These are phyloP conservation scores for Avena sativa DNA, from an alignment of 176 grass and related monocot genomes.

Conservation along the genomic window DNA sequence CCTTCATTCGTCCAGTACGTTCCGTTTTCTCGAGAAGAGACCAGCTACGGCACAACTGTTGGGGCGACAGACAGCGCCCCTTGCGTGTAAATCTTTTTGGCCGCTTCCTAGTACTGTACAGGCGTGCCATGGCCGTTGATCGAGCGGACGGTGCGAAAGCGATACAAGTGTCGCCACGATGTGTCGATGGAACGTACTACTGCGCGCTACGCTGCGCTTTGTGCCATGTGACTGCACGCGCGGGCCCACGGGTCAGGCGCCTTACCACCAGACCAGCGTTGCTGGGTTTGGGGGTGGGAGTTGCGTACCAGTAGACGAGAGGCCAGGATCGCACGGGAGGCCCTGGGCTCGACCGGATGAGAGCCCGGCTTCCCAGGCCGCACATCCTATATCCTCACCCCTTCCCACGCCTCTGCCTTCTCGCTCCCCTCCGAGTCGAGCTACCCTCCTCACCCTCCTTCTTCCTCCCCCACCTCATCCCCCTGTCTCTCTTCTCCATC, in stretches of 20 bases:
- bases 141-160: neutral
- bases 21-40: neutral
- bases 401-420: neutral
- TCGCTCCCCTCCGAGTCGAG: neutral
- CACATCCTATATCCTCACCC: slow-evolving; percentile 72
- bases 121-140: neutral
- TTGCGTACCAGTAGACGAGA: slow-evolving; percentile 35
- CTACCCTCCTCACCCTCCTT: neutral
- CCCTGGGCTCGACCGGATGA: slow-evolving; percentile 38
- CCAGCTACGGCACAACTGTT: neutral
- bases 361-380: slow-evolving; percentile 36
- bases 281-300: neutral
- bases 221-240: neutral
- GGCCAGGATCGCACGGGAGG: slow-evolving; percentile 61
- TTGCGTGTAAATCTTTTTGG: neutral
- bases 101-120: neutral
- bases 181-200: neutral
- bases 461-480: neutral
- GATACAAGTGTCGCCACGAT: neutral
- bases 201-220: neutral
- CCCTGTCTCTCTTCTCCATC: neutral
- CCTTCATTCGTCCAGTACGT: neutral
- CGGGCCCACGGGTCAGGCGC: slow-evolving; percentile 29
- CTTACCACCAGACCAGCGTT: neutral
- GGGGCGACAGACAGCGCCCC: too few relatives aligned